Conservation (phyloP, 768 basidiomycete genomes). For the Collybiopsis luxurians region DNA sequence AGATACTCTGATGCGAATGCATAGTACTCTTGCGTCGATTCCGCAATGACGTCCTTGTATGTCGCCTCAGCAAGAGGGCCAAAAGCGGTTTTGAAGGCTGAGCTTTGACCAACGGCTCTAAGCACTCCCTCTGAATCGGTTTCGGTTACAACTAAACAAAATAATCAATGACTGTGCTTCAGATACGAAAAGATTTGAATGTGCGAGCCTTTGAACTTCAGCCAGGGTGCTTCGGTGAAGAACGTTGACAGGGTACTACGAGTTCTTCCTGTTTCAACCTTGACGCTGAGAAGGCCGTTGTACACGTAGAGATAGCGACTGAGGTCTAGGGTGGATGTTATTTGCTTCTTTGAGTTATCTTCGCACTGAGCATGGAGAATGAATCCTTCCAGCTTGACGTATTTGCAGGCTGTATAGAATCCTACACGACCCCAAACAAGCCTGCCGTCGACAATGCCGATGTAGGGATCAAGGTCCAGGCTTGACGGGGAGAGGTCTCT, state of each 20-base stretch:
- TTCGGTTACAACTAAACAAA: not conserved
- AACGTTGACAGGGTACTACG: too few relatives aligned
- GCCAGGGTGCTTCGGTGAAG: conserved; percentile 4
- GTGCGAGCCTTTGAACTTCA: conserved; percentile 8
- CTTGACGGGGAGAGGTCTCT: not conserved
- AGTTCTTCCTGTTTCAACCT: not conserved
- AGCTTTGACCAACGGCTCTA: not conserved
- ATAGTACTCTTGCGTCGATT: not conserved
- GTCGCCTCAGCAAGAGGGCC: not conserved
- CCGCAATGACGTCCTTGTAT: not conserved
- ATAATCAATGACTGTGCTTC: too few relatives aligned
- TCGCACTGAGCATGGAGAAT: not conserved
- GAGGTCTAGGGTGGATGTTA: conserved; percentile 1
- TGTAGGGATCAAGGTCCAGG: not conserved
- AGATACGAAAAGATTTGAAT: too few relatives aligned
- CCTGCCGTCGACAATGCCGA: not conserved
- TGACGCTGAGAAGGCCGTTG: not conserved
- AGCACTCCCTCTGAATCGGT: not conserved
- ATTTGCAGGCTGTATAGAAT: not conserved
- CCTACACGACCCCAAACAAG: not conserved
- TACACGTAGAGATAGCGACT: not conserved
- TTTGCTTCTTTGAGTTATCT: not conserved
- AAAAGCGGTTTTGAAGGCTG: not conserved
- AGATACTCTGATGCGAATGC: not conserved
- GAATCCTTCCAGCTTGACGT: not conserved